Evolutionary conservation across 108 stramenopile genomes (phyloP), one percentile per base, ranked within the genome.

Genomic region (Nitzschia palea): DNA sequence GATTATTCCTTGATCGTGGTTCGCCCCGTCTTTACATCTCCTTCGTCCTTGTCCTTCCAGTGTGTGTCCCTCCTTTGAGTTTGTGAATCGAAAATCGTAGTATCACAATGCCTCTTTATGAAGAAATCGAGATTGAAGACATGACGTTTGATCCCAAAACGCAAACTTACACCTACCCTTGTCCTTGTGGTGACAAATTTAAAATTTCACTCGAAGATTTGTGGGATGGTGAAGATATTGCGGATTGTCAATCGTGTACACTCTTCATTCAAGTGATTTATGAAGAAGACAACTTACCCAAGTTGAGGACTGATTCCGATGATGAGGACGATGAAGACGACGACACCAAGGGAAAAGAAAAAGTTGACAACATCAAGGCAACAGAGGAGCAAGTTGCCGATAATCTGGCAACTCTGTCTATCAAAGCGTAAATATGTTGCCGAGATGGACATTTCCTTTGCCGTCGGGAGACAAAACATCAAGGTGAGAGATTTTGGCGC

Each of bases 151-250:
- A 97, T 52, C 86, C 83, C 23, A 66, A 67, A 1, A 80, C 79
- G 26, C 70, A 79, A 67, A 74, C 76, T 44, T 98, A 96, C 77
- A 84, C 84, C 33, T 98, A 98, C 62, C 96, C 87, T n/a, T 98
- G 98, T 74, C 98, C 98, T 0, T 98, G 98, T 60, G 98, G 98
- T 1, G 98, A 98, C 52, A 85, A 72, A 44, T 98, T 98, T 72
- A 78, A 80, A 37, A 96, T 98, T 22, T 74, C 86, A 5, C 70
- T 98, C 6, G 95, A 97, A 67, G 98, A 97, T 35, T 70, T 98
- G 12, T 87, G 86, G 84, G 96, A 97, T 51, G 98, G 97, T 23
- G 97, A 99, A 77, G 96, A 97, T 65, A 88, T 96, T 68, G 98
- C 98, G 52, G 87, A 92, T 0, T 99, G 98, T 76, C 95, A 96